Evolutionary conservation across 2,329 filamentous ascomycete species (phyloP), one percentile per base, ranked within the genome.

Genomic region (Alternaria brassicae): DNA sequence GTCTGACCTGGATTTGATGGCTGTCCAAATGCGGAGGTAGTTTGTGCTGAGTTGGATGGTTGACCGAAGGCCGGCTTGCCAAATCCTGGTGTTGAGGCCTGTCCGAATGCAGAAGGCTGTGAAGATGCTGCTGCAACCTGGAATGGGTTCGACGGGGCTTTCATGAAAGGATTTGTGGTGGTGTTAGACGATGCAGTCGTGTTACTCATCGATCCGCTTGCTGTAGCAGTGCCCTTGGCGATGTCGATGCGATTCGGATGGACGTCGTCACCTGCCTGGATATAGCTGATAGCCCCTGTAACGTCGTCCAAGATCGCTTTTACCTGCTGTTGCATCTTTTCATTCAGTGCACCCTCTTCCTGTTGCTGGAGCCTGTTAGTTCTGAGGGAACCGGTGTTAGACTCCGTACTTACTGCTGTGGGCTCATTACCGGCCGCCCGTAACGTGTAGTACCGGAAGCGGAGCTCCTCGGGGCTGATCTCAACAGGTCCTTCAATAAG

Each of bases 381-480:
- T 39, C 41, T 17, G 0, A 37, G 4, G 52, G 17, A 37, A 13
- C 17, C 7, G 10, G 10, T 10, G 7, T 21, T 8, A 15, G 6
- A 17, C 13, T 7, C 4, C n/a, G 40, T 25, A 70, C 72, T 79
- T 82, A 87, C 79, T 27, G 84, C 85, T 63, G 80, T 77, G 55
- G 84, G 76, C 50, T 82, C 78, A 56, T 88, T 90, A 1, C 91
- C 90, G 7, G 84, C 72, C 8, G 86, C 84, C 39, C 83, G 81
- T 2, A 86, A 86, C 52, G 88, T 81, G 72, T 94, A 93, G 72
- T 92, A 89, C 21, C 82, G 80, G 27, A 93, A 74, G 49, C 93
- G 86, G 74, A 96, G 85, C 78, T 98, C 94, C 76, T 98, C 94
- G 39, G 91, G 90, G 71, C 92, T 96, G 76, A 93, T 90, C 76